Percentiles rank a stretch among this genome's conserved stretches.
These are phyloP conservation scores for Metarhizium guizhouense DNA, from an alignment of 2,329 filamentous ascomycete species.

Conservation along the genomic window DNA sequence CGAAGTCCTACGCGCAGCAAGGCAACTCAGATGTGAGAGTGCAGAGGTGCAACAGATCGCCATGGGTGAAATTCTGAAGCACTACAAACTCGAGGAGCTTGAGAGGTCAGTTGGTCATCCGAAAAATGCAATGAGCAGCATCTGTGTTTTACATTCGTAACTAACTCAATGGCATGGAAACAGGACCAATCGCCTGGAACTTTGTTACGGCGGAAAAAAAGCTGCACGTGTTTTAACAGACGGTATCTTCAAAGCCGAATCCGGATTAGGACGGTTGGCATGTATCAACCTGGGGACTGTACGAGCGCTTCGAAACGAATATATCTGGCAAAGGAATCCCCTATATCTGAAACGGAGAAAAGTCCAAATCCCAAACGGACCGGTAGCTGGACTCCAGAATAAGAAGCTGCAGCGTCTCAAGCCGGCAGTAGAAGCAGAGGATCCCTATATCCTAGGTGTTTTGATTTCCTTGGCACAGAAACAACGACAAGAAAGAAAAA, in stretches of 20 bases:
- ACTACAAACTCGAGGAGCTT: neutral
- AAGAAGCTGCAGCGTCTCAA: conserved; percentile 2
- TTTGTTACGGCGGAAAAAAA: neutral
- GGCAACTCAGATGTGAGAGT: neutral
- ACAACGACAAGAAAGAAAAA: neutral
- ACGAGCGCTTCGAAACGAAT: neutral
- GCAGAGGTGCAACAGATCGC: neutral
- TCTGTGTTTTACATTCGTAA: neutral
- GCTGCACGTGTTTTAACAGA: neutral
- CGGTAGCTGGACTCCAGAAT: neutral
- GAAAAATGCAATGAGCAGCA: neutral
- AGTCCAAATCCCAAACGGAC: neutral
- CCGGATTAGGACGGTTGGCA: neutral
- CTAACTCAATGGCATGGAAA: neutral
- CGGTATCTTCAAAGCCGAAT: neutral
- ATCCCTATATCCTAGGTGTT: conserved; percentile 5
- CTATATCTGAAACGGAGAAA: neutral
- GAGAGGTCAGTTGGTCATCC: neutral
- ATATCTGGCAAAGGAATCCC: neutral
- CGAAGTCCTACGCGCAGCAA: neutral
- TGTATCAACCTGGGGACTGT: neutral
- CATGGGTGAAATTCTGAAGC: neutral
- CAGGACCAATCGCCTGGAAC: neutral
- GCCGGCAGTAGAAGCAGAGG: conserved; percentile 3
- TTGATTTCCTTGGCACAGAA: conserved; percentile 5